Evolutionary conservation across 192 early-diverging fungal species (phyloP), one percentile per base, ranked within the genome.

Genomic region (Dissophora ornata): DNA sequence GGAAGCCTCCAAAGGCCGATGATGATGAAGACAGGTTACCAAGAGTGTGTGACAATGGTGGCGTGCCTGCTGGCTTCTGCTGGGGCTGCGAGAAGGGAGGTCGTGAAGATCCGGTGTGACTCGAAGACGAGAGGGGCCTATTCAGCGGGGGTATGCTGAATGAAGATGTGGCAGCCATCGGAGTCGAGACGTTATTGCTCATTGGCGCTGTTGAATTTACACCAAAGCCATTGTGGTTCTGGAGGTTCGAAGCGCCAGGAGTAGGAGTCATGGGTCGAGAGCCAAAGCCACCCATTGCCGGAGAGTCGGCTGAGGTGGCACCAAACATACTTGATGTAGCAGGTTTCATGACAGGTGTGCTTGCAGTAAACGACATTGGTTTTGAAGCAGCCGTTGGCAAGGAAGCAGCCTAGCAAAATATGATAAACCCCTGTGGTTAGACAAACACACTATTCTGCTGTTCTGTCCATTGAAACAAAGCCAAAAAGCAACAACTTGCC

Each of bases 1-100:
- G 73, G 65, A 77, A 77, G 13, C 73, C 73, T 25, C 73, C 73
- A 62, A 77, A 77, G 15, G 73, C 52, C 22, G 73, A 77, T 1
- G 28, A 48, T 3, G 73, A 61, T 10, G 73, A 50, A n/a, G 73
- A 77, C 18, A 77, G 44, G 47, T 77, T 77, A 34, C 73, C 73
- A 1, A 77, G 57, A 2, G 73, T 77, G 30, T 77, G 73, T 3
- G 73, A 77, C 4, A 77, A 29, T 24, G 73, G 73, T 8, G 59
- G 63, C 4, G 73, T 62, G 4, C 73, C 73, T 26, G 65, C 59
- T 34, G 73, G 73, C 30, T 77, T 77, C 38, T 77, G 73, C 44
- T 77, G 73, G 24, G 73, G 73, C 64, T 77, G 73, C 3, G 73
- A 67, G 34, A 77, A 77, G 0, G 73, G 50, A 13, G 52, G 57